Evolutionary conservation across 768 basidiomycete species (phyloP).

Genomic region (Termitomyces sp.): DNA sequence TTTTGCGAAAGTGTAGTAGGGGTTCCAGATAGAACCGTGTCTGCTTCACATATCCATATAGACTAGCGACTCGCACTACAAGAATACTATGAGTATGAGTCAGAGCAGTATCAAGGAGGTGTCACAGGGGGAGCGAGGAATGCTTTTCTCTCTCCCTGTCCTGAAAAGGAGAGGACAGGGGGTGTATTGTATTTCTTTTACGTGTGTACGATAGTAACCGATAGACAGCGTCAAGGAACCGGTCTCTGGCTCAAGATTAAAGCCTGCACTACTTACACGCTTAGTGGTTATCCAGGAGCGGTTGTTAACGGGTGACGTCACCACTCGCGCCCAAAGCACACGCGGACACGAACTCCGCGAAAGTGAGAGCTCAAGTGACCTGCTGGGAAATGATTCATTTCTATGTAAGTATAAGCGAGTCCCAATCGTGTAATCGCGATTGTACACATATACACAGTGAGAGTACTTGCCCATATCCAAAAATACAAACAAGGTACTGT

Average conservation of each 20-base stretch:
- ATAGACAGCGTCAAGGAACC: not conserved
- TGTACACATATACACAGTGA: no score
- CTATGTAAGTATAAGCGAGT: no score
- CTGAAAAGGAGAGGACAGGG: not conserved
- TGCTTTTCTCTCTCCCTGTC: not conserved
- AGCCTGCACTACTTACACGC: not conserved
- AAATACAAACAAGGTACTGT: no score
- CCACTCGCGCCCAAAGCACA: not conserved
- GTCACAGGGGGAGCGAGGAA: not conserved
- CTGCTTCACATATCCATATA: not conserved
- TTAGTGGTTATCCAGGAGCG: no score
- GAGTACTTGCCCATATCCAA: no score
- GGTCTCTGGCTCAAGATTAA: not conserved
- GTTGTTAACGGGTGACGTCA: not conserved
- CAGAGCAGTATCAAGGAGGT: not conserved
- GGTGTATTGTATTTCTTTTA: not conserved
- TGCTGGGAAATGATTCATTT: no score
- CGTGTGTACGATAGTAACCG: not conserved
- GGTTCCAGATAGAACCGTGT: not conserved
- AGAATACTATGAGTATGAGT: not conserved
- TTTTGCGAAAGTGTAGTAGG: not conserved
- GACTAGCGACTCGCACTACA: not conserved
- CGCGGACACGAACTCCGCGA: no score
- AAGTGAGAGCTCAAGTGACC: no score
- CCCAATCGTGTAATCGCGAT: no score